Percentiles rank a stretch among this genome's conserved stretches.
Conservation (phyloP, 2,329 filamentous ascomycete genomes). For the Cytospora chrysosperma region DNA sequence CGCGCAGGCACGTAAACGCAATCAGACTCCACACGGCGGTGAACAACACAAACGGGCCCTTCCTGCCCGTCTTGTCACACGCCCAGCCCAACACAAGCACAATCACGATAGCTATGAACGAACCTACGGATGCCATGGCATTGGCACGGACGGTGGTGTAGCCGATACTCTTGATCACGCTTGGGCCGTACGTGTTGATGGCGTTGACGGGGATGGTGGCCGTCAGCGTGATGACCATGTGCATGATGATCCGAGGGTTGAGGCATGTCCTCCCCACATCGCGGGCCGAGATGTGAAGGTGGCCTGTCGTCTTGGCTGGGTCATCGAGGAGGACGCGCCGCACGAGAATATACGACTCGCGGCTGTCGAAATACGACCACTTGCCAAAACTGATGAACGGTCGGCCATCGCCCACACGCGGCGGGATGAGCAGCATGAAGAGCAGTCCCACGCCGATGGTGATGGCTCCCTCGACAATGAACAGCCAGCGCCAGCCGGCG, state of each 20-base stretch:
- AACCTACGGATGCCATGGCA: constrained; percentile 52
- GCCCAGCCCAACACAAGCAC: constrained; percentile 51
- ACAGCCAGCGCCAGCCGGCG: constrained; percentile 47
- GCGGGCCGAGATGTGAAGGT: constrained; percentile 36
- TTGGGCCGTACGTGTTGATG: constrained; percentile 53
- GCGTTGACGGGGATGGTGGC: constrained; percentile 49
- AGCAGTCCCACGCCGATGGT: constrained; percentile 34
- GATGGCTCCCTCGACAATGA: constrained; percentile 34
- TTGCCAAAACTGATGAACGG: constrained; percentile 36
- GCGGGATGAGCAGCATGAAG: constrained; percentile 35
- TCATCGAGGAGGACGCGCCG: constrained; percentile 44
- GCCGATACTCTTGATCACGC: constrained; percentile 52
- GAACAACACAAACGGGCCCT: constrained; percentile 49
- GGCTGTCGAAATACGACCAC: constrained; percentile 43
- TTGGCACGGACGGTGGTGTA: constrained; percentile 49
- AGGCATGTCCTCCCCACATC: constrained; percentile 39
- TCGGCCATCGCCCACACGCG: constrained; percentile 36
- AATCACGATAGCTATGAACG: constrained; percentile 51
- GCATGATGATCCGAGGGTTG: constrained; percentile 51
- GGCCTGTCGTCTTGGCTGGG: constrained; percentile 37
- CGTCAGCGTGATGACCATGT: constrained; percentile 49
- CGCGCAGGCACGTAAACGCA: constrained; percentile 34
- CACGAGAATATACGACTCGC: constrained; percentile 42
- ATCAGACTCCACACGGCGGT: constrained; percentile 38
- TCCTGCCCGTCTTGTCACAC: constrained; percentile 46